Evolutionary conservation across 2,329 filamentous ascomycete genomes (phyloP).

Genomic region (Pestalotiopsis sp.): DNA sequence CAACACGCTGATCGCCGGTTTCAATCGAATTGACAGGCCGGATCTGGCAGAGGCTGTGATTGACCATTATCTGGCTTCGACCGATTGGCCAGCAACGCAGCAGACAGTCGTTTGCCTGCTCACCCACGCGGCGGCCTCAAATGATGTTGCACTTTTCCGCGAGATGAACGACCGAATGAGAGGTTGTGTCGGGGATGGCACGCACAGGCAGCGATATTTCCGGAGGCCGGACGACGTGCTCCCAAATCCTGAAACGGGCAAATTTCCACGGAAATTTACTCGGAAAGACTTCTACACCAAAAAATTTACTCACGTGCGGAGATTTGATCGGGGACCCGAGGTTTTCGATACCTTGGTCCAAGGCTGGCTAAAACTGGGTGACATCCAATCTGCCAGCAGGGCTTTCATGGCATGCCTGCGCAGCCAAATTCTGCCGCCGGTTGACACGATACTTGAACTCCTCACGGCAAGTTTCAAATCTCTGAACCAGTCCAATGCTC

Average conservation of each 20-base stretch:
- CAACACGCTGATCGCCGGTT: slow-evolving; percentile 70
- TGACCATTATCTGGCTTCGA: slow-evolving; percentile 48
- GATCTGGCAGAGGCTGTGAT: slow-evolving; percentile 55
- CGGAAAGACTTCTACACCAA: slow-evolving; percentile 31
- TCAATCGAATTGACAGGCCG: slow-evolving; percentile 53
- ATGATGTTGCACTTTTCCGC: slow-evolving; percentile 44
- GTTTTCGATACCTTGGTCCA: slow-evolving; percentile 48
- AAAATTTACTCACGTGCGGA: slow-evolving; percentile 35
- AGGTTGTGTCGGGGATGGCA: slow-evolving; percentile 36
- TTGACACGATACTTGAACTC: slow-evolving; percentile 26
- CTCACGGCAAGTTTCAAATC: slow-evolving; percentile 23
- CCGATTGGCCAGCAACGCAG: slow-evolving; percentile 46
- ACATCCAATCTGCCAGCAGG: slow-evolving; percentile 27
- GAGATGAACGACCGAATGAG: slow-evolving; percentile 47
- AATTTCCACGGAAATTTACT: slow-evolving; percentile 20
- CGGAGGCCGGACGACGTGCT: slow-evolving; percentile 27
- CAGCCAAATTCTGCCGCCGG: slow-evolving; percentile 18
- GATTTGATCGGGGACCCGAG: slow-evolving; percentile 36
- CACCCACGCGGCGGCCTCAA: slow-evolving; percentile 47
- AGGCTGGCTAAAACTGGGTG: slow-evolving; percentile 48
- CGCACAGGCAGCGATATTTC: slow-evolving; percentile 23
- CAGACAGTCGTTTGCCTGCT: slow-evolving; percentile 52
- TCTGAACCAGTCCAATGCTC: slow-evolving; percentile 22
- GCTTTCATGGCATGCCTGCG: slow-evolving; percentile 29
- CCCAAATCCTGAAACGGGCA: slow-evolving; percentile 22